Percentiles rank a stretch among this genome's conserved stretches.
Conservation (phyloP, 768 basidiomycete genomes). For the Panellus pusillus region DNA sequence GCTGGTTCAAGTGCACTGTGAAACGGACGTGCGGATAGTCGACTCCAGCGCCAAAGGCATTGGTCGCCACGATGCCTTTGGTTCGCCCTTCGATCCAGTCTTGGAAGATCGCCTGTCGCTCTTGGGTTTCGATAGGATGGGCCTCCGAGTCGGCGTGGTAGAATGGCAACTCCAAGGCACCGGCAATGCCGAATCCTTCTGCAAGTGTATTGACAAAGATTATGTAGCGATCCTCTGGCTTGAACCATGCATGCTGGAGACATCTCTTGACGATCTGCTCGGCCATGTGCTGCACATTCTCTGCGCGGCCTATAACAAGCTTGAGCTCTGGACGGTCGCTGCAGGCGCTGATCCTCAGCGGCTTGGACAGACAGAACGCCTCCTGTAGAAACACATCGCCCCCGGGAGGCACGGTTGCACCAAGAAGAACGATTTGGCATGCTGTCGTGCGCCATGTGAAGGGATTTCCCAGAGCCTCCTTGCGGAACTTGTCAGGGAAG, state of each 20-base stretch:
- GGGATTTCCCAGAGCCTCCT: not conserved
- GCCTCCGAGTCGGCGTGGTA: conserved; percentile 18
- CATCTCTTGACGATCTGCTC: not conserved
- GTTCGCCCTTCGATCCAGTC: too few species aligned
- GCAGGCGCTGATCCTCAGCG: not conserved
- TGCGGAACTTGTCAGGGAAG: conserved; percentile 11
- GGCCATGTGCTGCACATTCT: accelerated
- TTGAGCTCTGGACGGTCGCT: conserved; percentile 20
- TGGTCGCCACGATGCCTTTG: too few species aligned
- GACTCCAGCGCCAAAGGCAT: conserved; percentile 28
- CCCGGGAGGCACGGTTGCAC: conserved; percentile 16
- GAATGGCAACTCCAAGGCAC: too few species aligned
- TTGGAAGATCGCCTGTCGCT: not conserved
- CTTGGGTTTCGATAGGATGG: not conserved
- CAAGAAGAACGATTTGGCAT: conserved; percentile 23
- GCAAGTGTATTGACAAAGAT: conserved; percentile 15
- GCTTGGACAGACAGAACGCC: conserved; percentile 7
- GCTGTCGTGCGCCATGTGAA: conserved; percentile 14
- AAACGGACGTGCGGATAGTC: conserved; percentile 24
- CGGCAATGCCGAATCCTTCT: not conserved
- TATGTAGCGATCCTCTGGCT: not conserved
- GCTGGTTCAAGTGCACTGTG: not conserved
- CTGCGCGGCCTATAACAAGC: not conserved
- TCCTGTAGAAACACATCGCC: not conserved
- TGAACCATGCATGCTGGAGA: not conserved